Conservation (phyloP, 257 asterid species). For the Penstemon newberryi region DNA sequence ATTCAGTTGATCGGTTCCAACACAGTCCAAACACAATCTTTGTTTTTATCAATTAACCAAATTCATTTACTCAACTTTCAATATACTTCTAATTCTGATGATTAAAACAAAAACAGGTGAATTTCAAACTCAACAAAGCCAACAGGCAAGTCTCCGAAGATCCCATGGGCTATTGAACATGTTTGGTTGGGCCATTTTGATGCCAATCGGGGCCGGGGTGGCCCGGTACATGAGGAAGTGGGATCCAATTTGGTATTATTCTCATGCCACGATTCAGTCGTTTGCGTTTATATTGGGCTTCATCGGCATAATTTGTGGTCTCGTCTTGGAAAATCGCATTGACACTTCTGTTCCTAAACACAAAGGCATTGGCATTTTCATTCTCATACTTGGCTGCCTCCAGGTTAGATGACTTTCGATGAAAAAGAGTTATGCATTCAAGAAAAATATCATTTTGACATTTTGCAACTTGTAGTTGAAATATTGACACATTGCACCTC, state of each 20-base stretch:
- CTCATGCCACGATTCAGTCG: constrained; percentile 62
- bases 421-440: too few relatives aligned
- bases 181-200: constrained; percentile 84
- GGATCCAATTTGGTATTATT: constrained; percentile 87
- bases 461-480: too few relatives aligned
- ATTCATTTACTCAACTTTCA: too few relatives aligned
- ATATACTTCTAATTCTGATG: too few relatives aligned
- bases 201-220: constrained; percentile 74
- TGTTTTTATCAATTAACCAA: too few relatives aligned
- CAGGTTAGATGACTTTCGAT: constrained; percentile 51
- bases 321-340: constrained; percentile 60
- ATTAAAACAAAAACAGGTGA: constrained; percentile 42
- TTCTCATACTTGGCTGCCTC: constrained; percentile 69
- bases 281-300: constrained; percentile 66
- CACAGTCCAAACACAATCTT: too few relatives aligned
- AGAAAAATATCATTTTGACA: too few relatives aligned
- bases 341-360: constrained; percentile 47
- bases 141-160: constrained; percentile 45
- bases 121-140: constrained; percentile 36
- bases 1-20: too few relatives aligned
- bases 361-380: constrained; percentile 68
- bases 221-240: constrained; percentile 74
- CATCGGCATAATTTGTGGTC: constrained; percentile 62
- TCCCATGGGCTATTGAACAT: constrained; percentile 79
- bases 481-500: too few relatives aligned